These are phyloP conservation scores for Boechera divaricarpa DNA, from an alignment of 345 rosid genomes.

Conservation along the genomic window DNA sequence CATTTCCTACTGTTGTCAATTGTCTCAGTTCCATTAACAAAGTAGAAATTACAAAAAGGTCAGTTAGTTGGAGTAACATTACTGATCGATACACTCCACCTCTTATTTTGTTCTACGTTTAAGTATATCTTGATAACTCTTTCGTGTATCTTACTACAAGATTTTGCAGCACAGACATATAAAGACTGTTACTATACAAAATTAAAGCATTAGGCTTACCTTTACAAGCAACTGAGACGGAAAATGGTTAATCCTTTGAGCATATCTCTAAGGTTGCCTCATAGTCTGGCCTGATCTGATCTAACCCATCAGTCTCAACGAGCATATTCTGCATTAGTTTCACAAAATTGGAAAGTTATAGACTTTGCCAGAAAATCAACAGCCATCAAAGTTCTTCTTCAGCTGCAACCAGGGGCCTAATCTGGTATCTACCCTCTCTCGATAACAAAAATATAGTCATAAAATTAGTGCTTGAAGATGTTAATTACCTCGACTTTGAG, in stretches of 20 bases:
- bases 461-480: not conserved
- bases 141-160: not conserved
- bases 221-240: slow-evolving; percentile 54
- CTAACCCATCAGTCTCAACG: slow-evolving; percentile 49
- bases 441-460: not conserved
- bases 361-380: not conserved
- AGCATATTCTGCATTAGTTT: slow-evolving; percentile 48
- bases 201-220: slow-evolving; percentile 44
- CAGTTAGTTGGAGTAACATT: not conserved
- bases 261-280: slow-evolving; percentile 51
- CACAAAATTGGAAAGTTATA: not conserved
- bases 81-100: not conserved
- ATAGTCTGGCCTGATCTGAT: slow-evolving; percentile 54
- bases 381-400: not conserved
- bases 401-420: not conserved
- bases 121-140: not conserved
- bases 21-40: not conserved
- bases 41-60: not conserved
- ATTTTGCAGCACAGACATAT: not conserved
- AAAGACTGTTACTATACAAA: not conserved
- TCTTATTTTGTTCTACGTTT: not conserved
- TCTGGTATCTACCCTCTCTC: not conserved
- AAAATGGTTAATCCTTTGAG: slow-evolving; percentile 39
- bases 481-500: slow-evolving; percentile 55
- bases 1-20: not conserved